phyloP scores from a whole-genome alignment of 192 early-diverging fungal genomes.

The Spizellomyces punctatus region DNA sequence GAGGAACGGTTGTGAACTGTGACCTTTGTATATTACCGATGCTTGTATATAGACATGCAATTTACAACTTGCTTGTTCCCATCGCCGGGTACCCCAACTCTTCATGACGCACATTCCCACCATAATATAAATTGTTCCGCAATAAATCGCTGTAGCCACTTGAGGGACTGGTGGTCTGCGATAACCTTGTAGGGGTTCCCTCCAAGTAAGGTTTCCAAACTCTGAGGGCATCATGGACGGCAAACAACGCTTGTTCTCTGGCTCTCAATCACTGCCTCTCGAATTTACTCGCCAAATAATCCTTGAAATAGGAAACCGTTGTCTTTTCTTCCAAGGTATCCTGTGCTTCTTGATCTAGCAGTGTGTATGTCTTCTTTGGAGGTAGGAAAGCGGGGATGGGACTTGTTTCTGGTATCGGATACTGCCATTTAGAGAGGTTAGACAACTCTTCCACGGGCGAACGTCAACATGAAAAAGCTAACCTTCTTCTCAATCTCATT shows the following conservation, averaged over 20 bases:
- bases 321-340: constrained; percentile 17
- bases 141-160: constrained; percentile 1
- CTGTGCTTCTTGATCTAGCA: constrained; percentile 28
- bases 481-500: constrained; percentile 24
- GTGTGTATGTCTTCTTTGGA: constrained; percentile 14
- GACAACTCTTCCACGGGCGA: not conserved
- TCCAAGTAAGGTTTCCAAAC: not conserved
- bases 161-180: not conserved
- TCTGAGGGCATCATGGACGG: not conserved
- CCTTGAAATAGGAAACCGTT: constrained; percentile 22
- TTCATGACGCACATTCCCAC: too few species aligned
- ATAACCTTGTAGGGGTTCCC: not conserved
- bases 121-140: too few species aligned
- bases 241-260: not conserved
- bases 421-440: constrained; percentile 11
- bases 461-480: not conserved
- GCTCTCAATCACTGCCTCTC: too few species aligned
- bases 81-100: too few species aligned
- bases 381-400: constrained; percentile 21
- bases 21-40: too few species aligned
- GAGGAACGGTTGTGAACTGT: not conserved
- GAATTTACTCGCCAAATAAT: constrained; percentile 28
- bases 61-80: too few species aligned
- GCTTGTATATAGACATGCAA: too few species aligned
- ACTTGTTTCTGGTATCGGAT: constrained; percentile 6